Conservation (phyloP, 257 asterid species). For the Ilex aquifolium region DNA sequence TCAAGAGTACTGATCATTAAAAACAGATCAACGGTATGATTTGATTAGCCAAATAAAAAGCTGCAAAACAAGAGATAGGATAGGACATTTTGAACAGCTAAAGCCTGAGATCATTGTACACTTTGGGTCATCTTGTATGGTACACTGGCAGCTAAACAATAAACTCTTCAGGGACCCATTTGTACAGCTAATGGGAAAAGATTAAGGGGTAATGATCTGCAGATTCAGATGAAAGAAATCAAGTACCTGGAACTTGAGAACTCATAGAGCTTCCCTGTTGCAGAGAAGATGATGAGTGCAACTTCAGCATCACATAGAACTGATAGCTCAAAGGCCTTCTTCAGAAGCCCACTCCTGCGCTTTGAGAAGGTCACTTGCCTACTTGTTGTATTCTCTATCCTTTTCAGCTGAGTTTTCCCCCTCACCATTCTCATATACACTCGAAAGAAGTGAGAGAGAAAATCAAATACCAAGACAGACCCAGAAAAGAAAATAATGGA, state of each 20-base stretch:
- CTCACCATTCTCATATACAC: slow-evolving; percentile 38
- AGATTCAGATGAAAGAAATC: neutral
- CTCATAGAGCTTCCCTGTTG: slow-evolving; percentile 47
- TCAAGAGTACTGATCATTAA: too few relatives aligned
- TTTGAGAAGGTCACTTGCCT: slow-evolving; percentile 61
- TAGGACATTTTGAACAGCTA: neutral
- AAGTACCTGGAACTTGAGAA: slow-evolving; percentile 52
- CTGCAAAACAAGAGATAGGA: too few relatives aligned
- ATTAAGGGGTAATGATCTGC: neutral
- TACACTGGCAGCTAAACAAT: neutral
- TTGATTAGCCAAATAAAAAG: too few relatives aligned
- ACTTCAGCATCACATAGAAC: slow-evolving; percentile 67
- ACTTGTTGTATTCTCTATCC: slow-evolving; percentile 51
- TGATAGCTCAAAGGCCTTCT: slow-evolving; percentile 62
- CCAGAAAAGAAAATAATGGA: neutral
- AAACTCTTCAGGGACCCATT: neutral
- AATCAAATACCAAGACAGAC: neutral
- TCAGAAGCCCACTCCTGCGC: slow-evolving; percentile 57
- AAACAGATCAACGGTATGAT: too few relatives aligned
- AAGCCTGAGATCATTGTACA: slow-evolving; percentile 15
- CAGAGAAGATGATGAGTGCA: slow-evolving; percentile 46
- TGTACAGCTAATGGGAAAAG: neutral
- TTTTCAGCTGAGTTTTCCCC: slow-evolving; percentile 51
- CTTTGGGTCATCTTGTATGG: neutral
- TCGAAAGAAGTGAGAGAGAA: neutral